phyloP scores from a whole-genome alignment of 179 eudicot species.

The Vitellaria paradoxa region DNA sequence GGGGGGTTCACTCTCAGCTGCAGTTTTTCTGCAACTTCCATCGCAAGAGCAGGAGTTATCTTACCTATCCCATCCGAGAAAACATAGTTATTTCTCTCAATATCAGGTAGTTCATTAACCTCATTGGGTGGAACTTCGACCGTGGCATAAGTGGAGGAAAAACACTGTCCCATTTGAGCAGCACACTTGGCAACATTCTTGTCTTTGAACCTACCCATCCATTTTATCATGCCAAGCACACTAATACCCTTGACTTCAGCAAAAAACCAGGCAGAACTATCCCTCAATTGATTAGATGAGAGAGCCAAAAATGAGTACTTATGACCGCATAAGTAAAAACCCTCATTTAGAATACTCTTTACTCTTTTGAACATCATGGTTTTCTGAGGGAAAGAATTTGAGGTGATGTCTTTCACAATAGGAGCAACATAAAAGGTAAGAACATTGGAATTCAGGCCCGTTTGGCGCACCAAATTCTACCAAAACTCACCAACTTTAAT shows the following conservation, averaged over 20 bases:
- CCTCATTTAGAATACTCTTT: slow-evolving; percentile 44
- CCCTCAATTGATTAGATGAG: slow-evolving; percentile 84
- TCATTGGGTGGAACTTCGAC: slow-evolving; percentile 53
- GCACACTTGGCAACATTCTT: slow-evolving; percentile 82
- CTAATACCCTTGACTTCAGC: slow-evolving; percentile 57
- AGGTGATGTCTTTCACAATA: slow-evolving; percentile 54
- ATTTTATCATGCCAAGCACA: slow-evolving; percentile 33
- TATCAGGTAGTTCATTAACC: slow-evolving; percentile 46
- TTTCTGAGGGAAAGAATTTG: slow-evolving; percentile 42
- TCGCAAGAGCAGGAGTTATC: slow-evolving; percentile 72
- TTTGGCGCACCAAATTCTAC: no score
- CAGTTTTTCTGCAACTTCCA: slow-evolving; percentile 65
- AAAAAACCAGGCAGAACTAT: slow-evolving; percentile 91
- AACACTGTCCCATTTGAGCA: slow-evolving; percentile 91
- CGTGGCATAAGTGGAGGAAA: slow-evolving; percentile 90
- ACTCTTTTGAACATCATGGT: slow-evolving; percentile 63
- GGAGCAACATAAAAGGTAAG: slow-evolving; percentile 61
- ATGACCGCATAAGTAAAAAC: slow-evolving; percentile 75
- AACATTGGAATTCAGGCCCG: slow-evolving; percentile 48
- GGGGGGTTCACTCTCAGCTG: slow-evolving; percentile 56
- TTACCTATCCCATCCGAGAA: slow-evolving; percentile 92
- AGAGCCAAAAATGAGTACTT: slow-evolving; percentile 75
- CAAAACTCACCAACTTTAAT: no score
- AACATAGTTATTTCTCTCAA: slow-evolving; percentile 59
- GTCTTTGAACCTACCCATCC: slow-evolving; percentile 77